A percentile compares a stretch with the other conserved stretches of the same genome.
phyloP scores from a whole-genome alignment of 306 rosid genomes.

The Medicago lupulina region DNA sequence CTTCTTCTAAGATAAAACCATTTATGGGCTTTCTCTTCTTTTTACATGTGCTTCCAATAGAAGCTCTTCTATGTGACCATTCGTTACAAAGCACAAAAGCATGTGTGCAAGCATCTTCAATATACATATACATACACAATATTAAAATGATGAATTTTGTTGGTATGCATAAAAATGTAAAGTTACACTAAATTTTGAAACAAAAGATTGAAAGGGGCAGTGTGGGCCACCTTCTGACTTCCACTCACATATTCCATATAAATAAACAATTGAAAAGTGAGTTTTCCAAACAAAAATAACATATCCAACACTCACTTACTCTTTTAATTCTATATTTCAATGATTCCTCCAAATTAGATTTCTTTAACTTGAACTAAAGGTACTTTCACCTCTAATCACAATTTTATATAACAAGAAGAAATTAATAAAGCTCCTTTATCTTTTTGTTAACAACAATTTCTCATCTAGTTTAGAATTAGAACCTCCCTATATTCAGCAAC shows the following conservation, averaged over 20 bases:
- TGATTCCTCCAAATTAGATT: conserved; percentile 57
- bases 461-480: conserved; percentile 37
- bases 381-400: conserved; percentile 62
- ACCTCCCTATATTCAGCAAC: conserved; percentile 53
- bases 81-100: conserved; percentile 69
- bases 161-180: not conserved
- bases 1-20: conserved; percentile 31
- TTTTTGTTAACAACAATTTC: conserved; percentile 50
- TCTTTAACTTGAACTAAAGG: conserved; percentile 54
- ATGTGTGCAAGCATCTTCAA: conserved; percentile 55
- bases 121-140: conserved; percentile 10
- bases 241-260: conserved; percentile 93
- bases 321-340: conserved; percentile 56
- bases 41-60: conserved; percentile 59
- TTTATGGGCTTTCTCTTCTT: conserved; percentile 44
- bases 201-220: conserved; percentile 42
- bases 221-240: conserved; percentile 85
- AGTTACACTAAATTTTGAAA: conserved; percentile 21
- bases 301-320: conserved; percentile 55
- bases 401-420: conserved; percentile 42
- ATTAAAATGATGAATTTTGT: conserved; percentile 21
- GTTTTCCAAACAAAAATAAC: conserved; percentile 76
- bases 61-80: conserved; percentile 73
- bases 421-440: conserved; percentile 55
- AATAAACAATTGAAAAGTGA: conserved; percentile 72